Conservation (phyloP, 2,329 filamentous ascomycete species). For the Aspergillus novofumigatus region DNA sequence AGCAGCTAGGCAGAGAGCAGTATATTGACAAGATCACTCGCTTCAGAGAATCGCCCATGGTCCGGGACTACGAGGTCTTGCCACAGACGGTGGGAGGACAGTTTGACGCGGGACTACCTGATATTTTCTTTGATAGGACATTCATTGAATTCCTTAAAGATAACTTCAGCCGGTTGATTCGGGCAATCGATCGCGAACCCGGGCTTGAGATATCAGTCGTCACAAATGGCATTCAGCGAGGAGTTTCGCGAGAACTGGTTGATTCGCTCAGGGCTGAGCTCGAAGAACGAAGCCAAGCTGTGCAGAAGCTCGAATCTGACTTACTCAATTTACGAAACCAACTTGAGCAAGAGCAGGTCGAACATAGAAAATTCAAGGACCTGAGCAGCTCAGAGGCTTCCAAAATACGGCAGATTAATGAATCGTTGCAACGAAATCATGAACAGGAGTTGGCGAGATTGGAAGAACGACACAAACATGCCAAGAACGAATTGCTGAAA, state of each 20-base stretch:
- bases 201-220: slow-evolving; percentile 79
- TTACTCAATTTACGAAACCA: slow-evolving; percentile 52
- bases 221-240: slow-evolving; percentile 75
- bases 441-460: slow-evolving; percentile 59
- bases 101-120: slow-evolving; percentile 58
- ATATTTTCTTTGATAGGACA: slow-evolving; percentile 77
- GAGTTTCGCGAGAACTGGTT: slow-evolving; percentile 88
- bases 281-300: slow-evolving; percentile 63
- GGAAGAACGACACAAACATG: slow-evolving; percentile 45
- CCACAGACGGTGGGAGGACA: slow-evolving; percentile 61
- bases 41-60: slow-evolving; percentile 69
- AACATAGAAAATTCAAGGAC: slow-evolving; percentile 65
- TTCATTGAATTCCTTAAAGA: slow-evolving; percentile 96
- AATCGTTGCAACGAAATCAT: slow-evolving; percentile 66
- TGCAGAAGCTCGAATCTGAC: slow-evolving; percentile 56
- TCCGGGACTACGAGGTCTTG: slow-evolving; percentile 86
- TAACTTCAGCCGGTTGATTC: slow-evolving; percentile 79
- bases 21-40: slow-evolving; percentile 79
- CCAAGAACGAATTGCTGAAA: slow-evolving; percentile 39
- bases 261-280: slow-evolving; percentile 77
- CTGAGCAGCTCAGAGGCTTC: slow-evolving; percentile 51
- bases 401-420: slow-evolving; percentile 63
- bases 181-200: slow-evolving; percentile 87
- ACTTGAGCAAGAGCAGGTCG: slow-evolving; percentile 66
- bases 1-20: slow-evolving; percentile 75